phyloP scores from a whole-genome alignment of 139 green algal species.

The Chlorella sorokiniana region DNA sequence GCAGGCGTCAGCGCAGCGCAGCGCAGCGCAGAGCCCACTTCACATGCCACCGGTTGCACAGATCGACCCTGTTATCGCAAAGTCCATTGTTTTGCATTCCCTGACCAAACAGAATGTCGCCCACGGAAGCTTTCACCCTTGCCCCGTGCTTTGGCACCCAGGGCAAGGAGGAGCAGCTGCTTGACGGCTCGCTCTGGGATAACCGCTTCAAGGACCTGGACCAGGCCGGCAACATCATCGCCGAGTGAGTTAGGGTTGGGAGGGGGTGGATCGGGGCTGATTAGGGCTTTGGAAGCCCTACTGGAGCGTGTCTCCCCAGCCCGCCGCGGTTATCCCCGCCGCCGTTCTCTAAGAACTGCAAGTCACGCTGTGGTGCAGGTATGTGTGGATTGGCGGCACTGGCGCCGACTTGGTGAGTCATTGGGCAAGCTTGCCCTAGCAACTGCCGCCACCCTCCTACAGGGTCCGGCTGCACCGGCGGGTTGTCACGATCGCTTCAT shows the following conservation, averaged over 20 bases:
- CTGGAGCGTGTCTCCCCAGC: too few species aligned
- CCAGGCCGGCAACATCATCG: slow-evolving; percentile 42
- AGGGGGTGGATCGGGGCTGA: background rate
- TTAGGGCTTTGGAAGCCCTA: background rate
- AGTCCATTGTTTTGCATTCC: background rate
- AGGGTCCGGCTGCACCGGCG: too few species aligned
- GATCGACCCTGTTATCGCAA: too few species aligned
- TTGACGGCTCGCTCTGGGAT: slow-evolving; percentile 38
- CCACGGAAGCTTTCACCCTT: slow-evolving; percentile 33
- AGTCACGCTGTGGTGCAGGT: background rate
- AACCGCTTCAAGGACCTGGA: slow-evolving; percentile 42
- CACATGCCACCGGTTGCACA: too few species aligned
- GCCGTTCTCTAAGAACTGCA: too few species aligned
- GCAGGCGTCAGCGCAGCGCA: too few species aligned
- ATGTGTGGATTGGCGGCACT: slow-evolving; percentile 33
- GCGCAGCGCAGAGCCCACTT: too few species aligned
- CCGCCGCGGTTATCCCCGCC: background rate
- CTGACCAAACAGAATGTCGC: background rate
- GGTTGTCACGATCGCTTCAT: background rate
- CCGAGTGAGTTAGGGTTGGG: slow-evolving; percentile 18
- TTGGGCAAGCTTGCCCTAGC: background rate
- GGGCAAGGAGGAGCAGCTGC: slow-evolving; percentile 30
- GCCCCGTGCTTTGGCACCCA: slow-evolving; percentile 35
- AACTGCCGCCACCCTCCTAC: too few species aligned
- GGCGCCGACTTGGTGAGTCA: slow-evolving; percentile 20